phyloP scores from a whole-genome alignment of 1,139 yeast species.

The Candida pseudoviswanathii region DNA sequence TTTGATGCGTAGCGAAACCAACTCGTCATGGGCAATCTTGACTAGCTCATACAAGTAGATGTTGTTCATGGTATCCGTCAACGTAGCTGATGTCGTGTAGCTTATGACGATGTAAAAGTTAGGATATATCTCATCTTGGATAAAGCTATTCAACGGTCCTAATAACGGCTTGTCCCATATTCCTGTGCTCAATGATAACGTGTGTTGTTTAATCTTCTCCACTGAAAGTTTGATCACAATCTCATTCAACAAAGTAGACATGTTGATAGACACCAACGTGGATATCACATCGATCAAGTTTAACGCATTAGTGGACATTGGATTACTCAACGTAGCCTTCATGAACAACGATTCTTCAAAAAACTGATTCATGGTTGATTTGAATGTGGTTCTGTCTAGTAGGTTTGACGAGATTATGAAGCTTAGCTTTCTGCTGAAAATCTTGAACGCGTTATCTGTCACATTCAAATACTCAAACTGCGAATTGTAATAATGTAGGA shows the following conservation, averaged over 20 bases:
- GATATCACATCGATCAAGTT: constrained; percentile 17
- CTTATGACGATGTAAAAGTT: constrained; percentile 31
- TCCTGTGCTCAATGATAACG: constrained; percentile 35
- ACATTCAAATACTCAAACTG: constrained; percentile 23
- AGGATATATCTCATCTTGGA: constrained; percentile 41
- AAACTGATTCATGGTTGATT: constrained; percentile 12
- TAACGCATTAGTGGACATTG: constrained; percentile 8
- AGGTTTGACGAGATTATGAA: constrained; percentile 25
- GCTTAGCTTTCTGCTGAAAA: constrained; percentile 30
- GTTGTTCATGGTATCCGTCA: constrained; percentile 18
- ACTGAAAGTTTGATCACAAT: constrained; percentile 46
- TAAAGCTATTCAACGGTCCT: constrained; percentile 37
- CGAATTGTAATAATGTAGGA: constrained; percentile 20
- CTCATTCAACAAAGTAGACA: constrained; percentile 36
- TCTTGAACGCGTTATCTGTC: constrained; percentile 19
- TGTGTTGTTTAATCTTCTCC: constrained; percentile 38
- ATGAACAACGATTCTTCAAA: constrained; percentile 12
- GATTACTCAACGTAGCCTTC: constrained; percentile 8
- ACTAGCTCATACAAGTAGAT: constrained; percentile 32
- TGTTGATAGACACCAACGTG: constrained; percentile 27
- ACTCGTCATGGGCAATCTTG: constrained; percentile 46
- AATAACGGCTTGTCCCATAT: constrained; percentile 48
- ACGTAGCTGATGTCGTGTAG: constrained; percentile 15
- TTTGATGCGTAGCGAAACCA: constrained; percentile 53
- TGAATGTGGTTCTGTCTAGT: constrained; percentile 7